Conservation (phyloP, 371 early-diverging fungal genomes). For the Aphelidium insulamus region DNA sequence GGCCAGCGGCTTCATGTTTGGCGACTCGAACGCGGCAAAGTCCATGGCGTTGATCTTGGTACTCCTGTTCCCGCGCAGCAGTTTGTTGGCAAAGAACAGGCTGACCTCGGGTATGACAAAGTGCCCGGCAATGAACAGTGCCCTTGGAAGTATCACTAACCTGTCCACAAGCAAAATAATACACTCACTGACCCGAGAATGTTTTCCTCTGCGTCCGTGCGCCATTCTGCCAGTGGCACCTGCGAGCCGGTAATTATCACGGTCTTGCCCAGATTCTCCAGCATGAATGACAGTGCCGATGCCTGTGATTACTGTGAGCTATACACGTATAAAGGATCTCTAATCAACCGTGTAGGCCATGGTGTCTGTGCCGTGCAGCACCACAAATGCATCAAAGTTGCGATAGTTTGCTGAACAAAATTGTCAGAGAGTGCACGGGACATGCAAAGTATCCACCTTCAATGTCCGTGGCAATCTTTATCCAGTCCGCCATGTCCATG, state of each 20-base stretch:
- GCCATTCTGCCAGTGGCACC: slow-evolving; percentile 80
- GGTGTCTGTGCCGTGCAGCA: slow-evolving; percentile 45
- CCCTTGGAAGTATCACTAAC: slow-evolving; percentile 4
- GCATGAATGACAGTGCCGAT: slow-evolving; percentile 88
- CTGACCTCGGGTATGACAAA: slow-evolving; percentile 92
- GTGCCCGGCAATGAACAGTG: slow-evolving; percentile 76
- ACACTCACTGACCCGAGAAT: slow-evolving; percentile 44
- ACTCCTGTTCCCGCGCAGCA: slow-evolving; percentile 87
- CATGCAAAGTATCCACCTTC: slow-evolving; percentile 84
- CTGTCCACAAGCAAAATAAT: slow-evolving; percentile 8
- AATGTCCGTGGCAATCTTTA: slow-evolving; percentile 80
- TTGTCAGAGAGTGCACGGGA: slow-evolving; percentile 3
- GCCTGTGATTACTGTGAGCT: too few relatives aligned
- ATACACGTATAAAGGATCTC: too few relatives aligned
- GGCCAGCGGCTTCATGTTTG: slow-evolving; percentile 71
- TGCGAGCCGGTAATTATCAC: slow-evolving; percentile 95
- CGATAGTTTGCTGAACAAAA: neutral
- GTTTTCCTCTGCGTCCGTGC: slow-evolving; percentile 93
- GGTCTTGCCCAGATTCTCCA: slow-evolving; percentile 88
- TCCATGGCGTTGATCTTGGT: slow-evolving; percentile 81
- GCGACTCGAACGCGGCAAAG: slow-evolving; percentile 90
- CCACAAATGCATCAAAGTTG: slow-evolving; percentile 11
- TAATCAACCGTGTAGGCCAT: slow-evolving; percentile 84
- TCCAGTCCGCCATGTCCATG: slow-evolving; percentile 68
- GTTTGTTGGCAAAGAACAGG: slow-evolving; percentile 78